These are phyloP conservation scores for Saxophila tyrrhenica DNA, from an alignment of 495 filamentous ascomycete genomes.

Conservation along the genomic window DNA sequence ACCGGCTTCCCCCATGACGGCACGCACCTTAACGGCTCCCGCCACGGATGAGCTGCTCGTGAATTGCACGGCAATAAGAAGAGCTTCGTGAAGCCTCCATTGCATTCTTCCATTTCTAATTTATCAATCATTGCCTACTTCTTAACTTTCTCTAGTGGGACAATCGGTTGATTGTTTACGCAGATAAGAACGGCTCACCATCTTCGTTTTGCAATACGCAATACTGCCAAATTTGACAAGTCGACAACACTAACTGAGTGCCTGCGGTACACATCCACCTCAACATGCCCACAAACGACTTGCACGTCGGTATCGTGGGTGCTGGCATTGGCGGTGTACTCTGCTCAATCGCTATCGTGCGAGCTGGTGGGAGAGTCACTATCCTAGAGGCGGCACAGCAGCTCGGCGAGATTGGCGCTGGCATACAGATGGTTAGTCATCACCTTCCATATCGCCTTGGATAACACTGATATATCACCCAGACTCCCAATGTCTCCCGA, in stretches of 20 bases:
- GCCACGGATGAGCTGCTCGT: no score
- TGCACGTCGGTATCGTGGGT: conserved; percentile 21
- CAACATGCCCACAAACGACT: conserved; percentile 5
- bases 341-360: conserved; percentile 22
- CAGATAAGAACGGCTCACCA: no score
- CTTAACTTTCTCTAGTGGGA: no score
- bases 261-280: no score
- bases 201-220: no score
- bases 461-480: conserved; percentile 1
- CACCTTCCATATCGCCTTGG: not conserved
- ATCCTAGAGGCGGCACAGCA: conserved; percentile 17
- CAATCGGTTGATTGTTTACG: no score
- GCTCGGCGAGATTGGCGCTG: conserved; percentile 17
- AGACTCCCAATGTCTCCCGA: conserved; percentile 19
- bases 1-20: no score
- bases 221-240: no score
- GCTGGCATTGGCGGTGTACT: conserved; percentile 24
- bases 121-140: no score
- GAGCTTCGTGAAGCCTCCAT: not conserved
- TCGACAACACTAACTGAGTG: no score
- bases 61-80: conserved; percentile 1
- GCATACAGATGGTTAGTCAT: conserved; percentile 11
- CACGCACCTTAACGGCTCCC: no score
- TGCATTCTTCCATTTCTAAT: not conserved
- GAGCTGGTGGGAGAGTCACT: conserved; percentile 21